These are phyloP conservation scores for Millerozyma acaciae DNA, from an alignment of 805 yeast species.

Conservation along the genomic window DNA sequence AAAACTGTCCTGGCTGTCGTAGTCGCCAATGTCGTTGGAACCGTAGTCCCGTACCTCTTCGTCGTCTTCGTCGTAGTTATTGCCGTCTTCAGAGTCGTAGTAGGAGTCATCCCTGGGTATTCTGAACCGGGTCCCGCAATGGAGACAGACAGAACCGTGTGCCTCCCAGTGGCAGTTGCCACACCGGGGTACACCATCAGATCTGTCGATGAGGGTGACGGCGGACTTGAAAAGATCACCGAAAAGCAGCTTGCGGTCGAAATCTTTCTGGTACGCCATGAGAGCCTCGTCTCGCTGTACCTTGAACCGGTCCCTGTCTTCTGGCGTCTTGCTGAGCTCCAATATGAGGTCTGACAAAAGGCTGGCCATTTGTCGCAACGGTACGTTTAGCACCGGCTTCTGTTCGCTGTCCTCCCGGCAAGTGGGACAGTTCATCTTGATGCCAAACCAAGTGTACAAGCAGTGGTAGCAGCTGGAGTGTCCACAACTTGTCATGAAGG, in stretches of 20 bases:
- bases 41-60: conserved; percentile 20
- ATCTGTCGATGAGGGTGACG: conserved; percentile 46
- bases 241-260: conserved; percentile 37
- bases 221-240: conserved; percentile 49
- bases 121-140: conserved; percentile 58
- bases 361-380: conserved; percentile 44
- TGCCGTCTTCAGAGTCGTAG: conserved; percentile 37
- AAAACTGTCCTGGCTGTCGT: conserved; percentile 33
- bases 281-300: conserved; percentile 23
- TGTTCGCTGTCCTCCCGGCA: conserved; percentile 50
- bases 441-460: conserved; percentile 57
- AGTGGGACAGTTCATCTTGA: conserved; percentile 61
- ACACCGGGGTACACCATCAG: conserved; percentile 74
- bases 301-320: conserved; percentile 19
- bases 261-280: conserved; percentile 39
- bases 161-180: conserved; percentile 80
- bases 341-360: conserved; percentile 36
- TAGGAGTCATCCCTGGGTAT: conserved; percentile 27
- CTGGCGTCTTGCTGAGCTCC: conserved; percentile 24
- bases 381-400: conserved; percentile 52
- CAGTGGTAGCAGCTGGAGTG: conserved; percentile 72
- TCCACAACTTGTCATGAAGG: conserved; percentile 64
- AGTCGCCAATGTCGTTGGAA: conserved; percentile 13
- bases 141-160: conserved; percentile 60
- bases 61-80: conserved; percentile 30